phyloP scores from a whole-genome alignment of 306 rosid species.

The Trichosanthes cucumerina region DNA sequence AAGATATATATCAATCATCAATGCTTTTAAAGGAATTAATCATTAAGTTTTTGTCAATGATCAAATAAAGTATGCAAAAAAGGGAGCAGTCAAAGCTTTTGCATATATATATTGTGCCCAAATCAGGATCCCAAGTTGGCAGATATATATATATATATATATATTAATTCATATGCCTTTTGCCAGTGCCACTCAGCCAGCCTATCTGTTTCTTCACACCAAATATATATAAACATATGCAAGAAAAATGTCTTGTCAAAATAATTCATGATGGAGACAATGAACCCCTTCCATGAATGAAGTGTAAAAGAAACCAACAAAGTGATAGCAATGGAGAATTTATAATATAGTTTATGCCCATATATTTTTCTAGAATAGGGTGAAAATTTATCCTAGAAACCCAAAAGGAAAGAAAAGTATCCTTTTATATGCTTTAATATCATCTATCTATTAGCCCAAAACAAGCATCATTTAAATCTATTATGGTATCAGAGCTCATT shows the following conservation, averaged over 20 bases:
- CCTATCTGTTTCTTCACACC: neutral
- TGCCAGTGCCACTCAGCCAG: neutral
- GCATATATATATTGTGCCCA: neutral
- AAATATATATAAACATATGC: neutral
- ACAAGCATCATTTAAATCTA: too few relatives aligned
- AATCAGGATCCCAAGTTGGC: neutral
- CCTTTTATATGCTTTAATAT: too few relatives aligned
- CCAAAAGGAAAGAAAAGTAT: neutral
- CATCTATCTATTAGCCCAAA: too few relatives aligned
- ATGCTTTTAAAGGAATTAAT: neutral
- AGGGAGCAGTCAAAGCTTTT: neutral
- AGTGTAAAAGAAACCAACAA: neutral
- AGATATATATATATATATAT: neutral
- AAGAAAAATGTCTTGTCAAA: neutral
- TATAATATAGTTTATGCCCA: neutral
- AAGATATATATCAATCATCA: neutral
- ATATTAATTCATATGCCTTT: neutral
- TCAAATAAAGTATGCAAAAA: neutral
- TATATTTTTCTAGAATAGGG: neutral
- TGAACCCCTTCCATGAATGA: neutral
- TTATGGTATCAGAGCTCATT: too few relatives aligned
- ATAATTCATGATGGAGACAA: neutral
- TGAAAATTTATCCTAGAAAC: neutral
- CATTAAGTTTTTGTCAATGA: neutral
- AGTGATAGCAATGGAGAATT: neutral